phyloP scores from a whole-genome alignment of 108 stramenopile species.

The Nitzschia sp. region DNA sequence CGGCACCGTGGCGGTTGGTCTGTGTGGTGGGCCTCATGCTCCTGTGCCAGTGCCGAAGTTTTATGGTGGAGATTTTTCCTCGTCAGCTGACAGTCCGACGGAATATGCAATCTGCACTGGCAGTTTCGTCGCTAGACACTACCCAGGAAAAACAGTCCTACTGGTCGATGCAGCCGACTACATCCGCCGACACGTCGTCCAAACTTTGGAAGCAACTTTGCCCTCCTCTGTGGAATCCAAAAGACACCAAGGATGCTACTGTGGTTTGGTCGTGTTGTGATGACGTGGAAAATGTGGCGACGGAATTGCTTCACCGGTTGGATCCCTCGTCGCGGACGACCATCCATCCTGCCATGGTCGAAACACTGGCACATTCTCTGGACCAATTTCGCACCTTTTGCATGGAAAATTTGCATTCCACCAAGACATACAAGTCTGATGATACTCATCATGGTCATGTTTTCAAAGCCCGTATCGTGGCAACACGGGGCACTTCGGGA shows the following conservation, averaged over 20 bases:
- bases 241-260: neutral
- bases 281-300: conserved; percentile 1
- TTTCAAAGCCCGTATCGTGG: conserved; percentile 58
- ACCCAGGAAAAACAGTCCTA: too few relatives aligned
- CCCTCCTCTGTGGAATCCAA: neutral
- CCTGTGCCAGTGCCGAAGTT: too few relatives aligned
- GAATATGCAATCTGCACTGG: too few relatives aligned
- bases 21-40: too few relatives aligned
- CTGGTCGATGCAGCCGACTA: too few relatives aligned
- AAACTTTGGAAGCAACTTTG: conserved; percentile 1
- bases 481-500: conserved; percentile 49
- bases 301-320: neutral
- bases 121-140: too few relatives aligned
- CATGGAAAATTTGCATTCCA: neutral
- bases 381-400: conserved; percentile 12
- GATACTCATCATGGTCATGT: neutral
- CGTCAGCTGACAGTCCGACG: too few relatives aligned
- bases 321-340: neutral
- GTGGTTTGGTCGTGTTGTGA: neutral
- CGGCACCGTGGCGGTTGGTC: too few relatives aligned
- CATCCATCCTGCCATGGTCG: neutral
- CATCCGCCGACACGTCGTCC: neutral
- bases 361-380: neutral
- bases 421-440: neutral
- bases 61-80: too few relatives aligned